Base-by-base conservation (phyloP, 768 basidiomycete genomes). In the Pleurotus giganteus region DNA sequence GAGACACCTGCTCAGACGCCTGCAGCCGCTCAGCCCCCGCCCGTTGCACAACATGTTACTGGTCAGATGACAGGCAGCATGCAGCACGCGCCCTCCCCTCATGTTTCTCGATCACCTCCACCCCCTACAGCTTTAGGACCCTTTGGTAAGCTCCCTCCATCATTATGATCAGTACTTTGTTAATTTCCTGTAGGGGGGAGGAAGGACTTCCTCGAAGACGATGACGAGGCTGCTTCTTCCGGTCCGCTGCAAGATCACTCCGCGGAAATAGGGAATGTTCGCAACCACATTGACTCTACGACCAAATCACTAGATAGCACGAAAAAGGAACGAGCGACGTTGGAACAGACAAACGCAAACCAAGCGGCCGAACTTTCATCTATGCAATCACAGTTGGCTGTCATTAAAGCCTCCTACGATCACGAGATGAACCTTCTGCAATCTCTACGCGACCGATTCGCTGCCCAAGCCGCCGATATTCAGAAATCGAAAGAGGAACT, bases 361-460 rank as follows among this genome's bases (percentile, higher is more conserved):
- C 89, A 92, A 61, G 86, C 88, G 0, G 76, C 80, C 0, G 84
- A 94, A 66, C 79, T 98, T 24, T 81, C 87, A 5, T 79, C 88
- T 32, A 73, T 98, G 28, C 90, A 98, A 65, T 85, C 82, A 17
- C 91, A 94, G 63, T 80, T 98, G 9, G 82, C 87, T 0, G 81
- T 86, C 2, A 90, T 94, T 7, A 91, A 92, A 64, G 86, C 85
- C 21, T 81, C 90, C 1, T 93, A 90, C 61, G 94, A 95, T 66
- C 86, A 86, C 0, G 96, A 99, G 74, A 85, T 81, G 4, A 83
- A 79, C 44, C 69, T 89, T 15, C 73, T 95, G 11, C 66, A 79
- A 15, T 78, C 81, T 24, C 76, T 96, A 27, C 84, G 83, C 54
- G 86, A 90, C 27, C 83, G 92, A 9, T 81, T 80, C 45, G 69